A percentile compares a stretch with the other conserved stretches of the same genome.
phyloP scores from a whole-genome alignment of 306 rosid species.

The Lathyrus oleraceus region DNA sequence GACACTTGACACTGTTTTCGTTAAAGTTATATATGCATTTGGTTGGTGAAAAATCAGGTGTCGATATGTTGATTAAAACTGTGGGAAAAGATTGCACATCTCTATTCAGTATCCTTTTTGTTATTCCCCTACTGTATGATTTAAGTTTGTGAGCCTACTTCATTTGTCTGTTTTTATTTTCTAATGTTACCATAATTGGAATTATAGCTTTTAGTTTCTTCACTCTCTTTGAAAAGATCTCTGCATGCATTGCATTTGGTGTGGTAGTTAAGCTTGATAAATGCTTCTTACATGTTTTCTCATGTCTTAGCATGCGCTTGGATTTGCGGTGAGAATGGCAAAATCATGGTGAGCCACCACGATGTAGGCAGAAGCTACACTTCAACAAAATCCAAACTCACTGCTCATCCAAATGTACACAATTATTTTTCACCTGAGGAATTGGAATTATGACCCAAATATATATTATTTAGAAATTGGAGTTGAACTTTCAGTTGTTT shows the following conservation, averaged over 20 bases:
- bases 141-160: slow-evolving; percentile 5
- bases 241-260: slow-evolving; percentile 7
- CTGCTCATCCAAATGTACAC: background rate
- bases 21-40: slow-evolving; percentile 2
- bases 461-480: slow-evolving; percentile 11
- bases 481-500: slow-evolving; percentile 24
- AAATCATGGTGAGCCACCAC: background rate
- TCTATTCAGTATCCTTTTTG: slow-evolving; percentile 88
- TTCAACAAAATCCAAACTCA: background rate
- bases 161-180: slow-evolving; percentile 8
- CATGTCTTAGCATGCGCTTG: background rate
- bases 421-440: slow-evolving; percentile 3
- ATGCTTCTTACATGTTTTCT: slow-evolving; percentile 20
- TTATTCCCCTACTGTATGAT: slow-evolving; percentile 6
- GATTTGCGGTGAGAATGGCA: background rate
- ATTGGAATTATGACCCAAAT: slow-evolving; percentile 9
- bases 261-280: slow-evolving; percentile 13
- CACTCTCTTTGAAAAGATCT: background rate
- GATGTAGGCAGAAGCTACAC: background rate
- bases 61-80: slow-evolving; percentile 82
- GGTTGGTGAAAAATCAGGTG: slow-evolving; percentile 56
- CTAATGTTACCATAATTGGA: slow-evolving; percentile 8
- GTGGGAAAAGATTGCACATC: slow-evolving; percentile 96
- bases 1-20: background rate
- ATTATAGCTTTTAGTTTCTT: background rate